Percentiles rank a stretch among this genome's conserved stretches.
phyloP scores from a whole-genome alignment of 1,284 basidiomycete species.

The Marasmius fiardii region DNA sequence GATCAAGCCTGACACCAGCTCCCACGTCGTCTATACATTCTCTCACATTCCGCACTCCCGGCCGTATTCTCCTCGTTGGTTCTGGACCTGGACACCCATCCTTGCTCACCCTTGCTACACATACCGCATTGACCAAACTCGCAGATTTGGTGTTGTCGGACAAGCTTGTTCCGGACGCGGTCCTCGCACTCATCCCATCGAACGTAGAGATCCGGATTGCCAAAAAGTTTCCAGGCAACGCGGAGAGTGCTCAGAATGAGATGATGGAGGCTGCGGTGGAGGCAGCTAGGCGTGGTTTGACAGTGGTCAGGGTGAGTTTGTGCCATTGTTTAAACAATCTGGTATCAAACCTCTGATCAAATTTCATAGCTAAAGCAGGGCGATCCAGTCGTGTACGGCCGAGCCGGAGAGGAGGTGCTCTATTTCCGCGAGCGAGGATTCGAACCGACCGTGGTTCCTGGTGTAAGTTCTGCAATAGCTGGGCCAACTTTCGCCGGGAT shows the following conservation, averaged over 20 bases:
- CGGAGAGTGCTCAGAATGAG: conserved; percentile 91
- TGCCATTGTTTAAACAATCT: conserved; percentile 1
- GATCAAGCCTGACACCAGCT: not conserved
- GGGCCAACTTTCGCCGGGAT: conserved; percentile 89
- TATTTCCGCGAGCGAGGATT: conserved; percentile 86
- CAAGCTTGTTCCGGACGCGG: conserved; percentile 93
- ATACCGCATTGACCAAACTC: conserved; percentile 72
- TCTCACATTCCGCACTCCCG: conserved; percentile 35
- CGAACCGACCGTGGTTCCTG: conserved; percentile 84
- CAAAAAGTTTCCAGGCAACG: conserved; percentile 96
- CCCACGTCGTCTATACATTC: conserved; percentile 25
- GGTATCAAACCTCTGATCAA: not conserved
- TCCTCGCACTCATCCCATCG: conserved; percentile 84
- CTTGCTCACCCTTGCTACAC: conserved; percentile 86
- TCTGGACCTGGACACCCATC: conserved; percentile 95
- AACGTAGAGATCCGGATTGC: conserved; percentile 78
- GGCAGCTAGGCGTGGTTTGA: conserved; percentile 76
- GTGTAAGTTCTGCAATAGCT: conserved; percentile 85
- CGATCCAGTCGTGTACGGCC: conserved; percentile 92
- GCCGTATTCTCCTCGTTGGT: conserved; percentile 85
- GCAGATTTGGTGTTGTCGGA: conserved; percentile 91
- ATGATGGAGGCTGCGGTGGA: conserved; percentile 90
- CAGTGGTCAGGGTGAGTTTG: conserved; percentile 75
- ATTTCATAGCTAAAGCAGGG: conserved; percentile 84
- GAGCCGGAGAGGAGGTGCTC: conserved; percentile 92